Percentiles rank a stretch among this genome's conserved stretches.
phyloP scores from a whole-genome alignment of 257 asterid species.

The Voacanga thouarsii region DNA sequence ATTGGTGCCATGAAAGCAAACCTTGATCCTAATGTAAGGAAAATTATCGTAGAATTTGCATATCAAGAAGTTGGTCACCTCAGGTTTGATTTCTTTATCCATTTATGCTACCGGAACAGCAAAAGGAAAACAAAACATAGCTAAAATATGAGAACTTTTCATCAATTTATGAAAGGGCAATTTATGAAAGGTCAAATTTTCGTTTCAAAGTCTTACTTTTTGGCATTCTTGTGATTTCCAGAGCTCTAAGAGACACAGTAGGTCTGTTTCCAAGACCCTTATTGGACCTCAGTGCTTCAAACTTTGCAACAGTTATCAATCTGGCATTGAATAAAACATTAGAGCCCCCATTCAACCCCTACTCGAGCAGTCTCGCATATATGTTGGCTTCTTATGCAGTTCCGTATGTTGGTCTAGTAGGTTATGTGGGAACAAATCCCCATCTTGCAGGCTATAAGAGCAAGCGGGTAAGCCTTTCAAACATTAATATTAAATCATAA shows the following conservation, averaged over 20 bases:
- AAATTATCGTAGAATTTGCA: slow-evolving; percentile 30
- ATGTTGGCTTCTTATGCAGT: slow-evolving; percentile 40
- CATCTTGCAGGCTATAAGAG: slow-evolving; percentile 23
- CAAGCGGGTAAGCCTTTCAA: slow-evolving; percentile 20
- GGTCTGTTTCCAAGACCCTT: slow-evolving; percentile 45
- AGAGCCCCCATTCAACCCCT: slow-evolving; percentile 48
- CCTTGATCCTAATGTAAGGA: slow-evolving; percentile 23
- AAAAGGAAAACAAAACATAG: too few relatives aligned
- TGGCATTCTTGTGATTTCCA: slow-evolving; percentile 3
- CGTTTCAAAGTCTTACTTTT: background rate
- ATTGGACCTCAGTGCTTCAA: slow-evolving; percentile 20
- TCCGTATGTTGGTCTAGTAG: slow-evolving; percentile 45
- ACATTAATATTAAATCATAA: background rate
- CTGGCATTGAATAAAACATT: slow-evolving; percentile 43
- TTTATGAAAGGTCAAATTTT: background rate
- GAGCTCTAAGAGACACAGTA: slow-evolving; percentile 37
- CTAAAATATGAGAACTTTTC: too few relatives aligned
- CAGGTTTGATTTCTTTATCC: slow-evolving; percentile 13
- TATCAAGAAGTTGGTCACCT: slow-evolving; percentile 32
- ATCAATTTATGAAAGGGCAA: background rate
- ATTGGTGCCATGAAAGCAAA: slow-evolving; percentile 39
- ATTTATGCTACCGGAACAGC: background rate
- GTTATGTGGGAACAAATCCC: slow-evolving; percentile 54
- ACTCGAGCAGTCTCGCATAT: slow-evolving; percentile 36
- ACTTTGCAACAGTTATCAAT: slow-evolving; percentile 36